Conservation (phyloP, 2,329 filamentous ascomycete species). For the Hirsutella thompsonii region DNA sequence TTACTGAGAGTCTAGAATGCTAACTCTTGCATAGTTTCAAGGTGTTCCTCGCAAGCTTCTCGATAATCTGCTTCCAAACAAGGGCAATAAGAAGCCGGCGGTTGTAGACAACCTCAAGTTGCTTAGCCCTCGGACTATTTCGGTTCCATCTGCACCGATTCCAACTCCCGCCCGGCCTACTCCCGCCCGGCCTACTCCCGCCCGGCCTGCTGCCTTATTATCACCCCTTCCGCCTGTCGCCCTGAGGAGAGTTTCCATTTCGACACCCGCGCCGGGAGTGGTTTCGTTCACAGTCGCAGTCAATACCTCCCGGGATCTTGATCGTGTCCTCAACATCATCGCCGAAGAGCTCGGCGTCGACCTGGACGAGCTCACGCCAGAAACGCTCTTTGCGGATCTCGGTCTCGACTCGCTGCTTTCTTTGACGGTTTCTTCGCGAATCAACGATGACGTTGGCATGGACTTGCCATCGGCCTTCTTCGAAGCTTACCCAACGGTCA, state of each 20-base stretch:
- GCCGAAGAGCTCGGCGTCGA: conserved; percentile 5
- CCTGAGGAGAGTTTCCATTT: too few relatives aligned
- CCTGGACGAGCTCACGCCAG: neutral
- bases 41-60: conserved; percentile 30
- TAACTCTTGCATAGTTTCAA: conserved; percentile 27
- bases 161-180: neutral
- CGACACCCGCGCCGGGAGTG: too few relatives aligned
- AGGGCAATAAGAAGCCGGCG: neutral
- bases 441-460: conserved; percentile 46
- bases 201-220: too few relatives aligned
- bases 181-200: too few relatives aligned
- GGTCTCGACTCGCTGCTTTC: conserved; percentile 50
- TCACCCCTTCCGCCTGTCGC: too few relatives aligned
- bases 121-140: neutral
- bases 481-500: conserved; percentile 1
- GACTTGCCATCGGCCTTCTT: conserved; percentile 21
- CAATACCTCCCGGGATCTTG: neutral
- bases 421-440: conserved; percentile 40
- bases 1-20: neutral
- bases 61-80: neutral
- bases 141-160: neutral
- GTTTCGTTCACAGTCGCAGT: too few relatives aligned
- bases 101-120: neutral
- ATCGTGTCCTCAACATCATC: conserved; percentile 1
- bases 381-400: conserved; percentile 33